A percentile compares a stretch with the other conserved stretches of the same genome.
Conservation (phyloP, 2,329 filamentous ascomycete species). For the Coniochaeta sp. region DNA sequence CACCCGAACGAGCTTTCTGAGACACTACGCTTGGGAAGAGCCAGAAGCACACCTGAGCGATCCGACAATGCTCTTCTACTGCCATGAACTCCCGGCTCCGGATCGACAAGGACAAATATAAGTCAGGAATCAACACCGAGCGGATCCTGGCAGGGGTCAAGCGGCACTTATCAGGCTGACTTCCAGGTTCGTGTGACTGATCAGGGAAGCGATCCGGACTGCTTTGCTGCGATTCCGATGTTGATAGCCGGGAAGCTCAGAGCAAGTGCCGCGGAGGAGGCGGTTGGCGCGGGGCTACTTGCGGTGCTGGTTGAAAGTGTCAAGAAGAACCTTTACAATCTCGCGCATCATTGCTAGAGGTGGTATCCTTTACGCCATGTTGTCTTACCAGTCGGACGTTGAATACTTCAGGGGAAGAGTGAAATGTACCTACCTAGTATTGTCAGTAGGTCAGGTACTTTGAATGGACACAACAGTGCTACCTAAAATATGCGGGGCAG, state of each 20-base stretch:
- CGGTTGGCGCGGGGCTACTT: not conserved
- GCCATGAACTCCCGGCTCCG: constrained; percentile 3
- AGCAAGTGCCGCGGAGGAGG: not conserved
- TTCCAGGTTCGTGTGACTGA: not conserved
- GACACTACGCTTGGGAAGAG: constrained; percentile 6
- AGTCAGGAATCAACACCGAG: not conserved
- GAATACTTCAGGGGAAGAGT: not conserved
- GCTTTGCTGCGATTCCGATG: not conserved
- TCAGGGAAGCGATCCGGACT: not conserved
- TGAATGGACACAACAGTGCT: too few relatives aligned
- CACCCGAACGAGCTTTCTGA: constrained; percentile 5
- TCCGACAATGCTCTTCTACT: constrained; percentile 4
- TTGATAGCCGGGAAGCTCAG: not conserved
- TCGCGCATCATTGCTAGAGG: not conserved
- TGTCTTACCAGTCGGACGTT: not conserved
- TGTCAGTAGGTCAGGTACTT: too few relatives aligned
- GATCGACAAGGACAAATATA: not conserved
- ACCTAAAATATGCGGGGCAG: too few relatives aligned
- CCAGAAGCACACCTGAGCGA: not conserved
- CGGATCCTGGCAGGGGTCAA: not conserved
- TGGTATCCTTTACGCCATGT: not conserved
- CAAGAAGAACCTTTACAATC: not conserved
- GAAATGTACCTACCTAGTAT: too few relatives aligned
- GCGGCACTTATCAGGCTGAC: constrained; percentile 1
- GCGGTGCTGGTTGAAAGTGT: not conserved